These are phyloP conservation scores for Usnea hakonensis DNA, from an alignment of 495 filamentous ascomycete genomes.

Conservation along the genomic window DNA sequence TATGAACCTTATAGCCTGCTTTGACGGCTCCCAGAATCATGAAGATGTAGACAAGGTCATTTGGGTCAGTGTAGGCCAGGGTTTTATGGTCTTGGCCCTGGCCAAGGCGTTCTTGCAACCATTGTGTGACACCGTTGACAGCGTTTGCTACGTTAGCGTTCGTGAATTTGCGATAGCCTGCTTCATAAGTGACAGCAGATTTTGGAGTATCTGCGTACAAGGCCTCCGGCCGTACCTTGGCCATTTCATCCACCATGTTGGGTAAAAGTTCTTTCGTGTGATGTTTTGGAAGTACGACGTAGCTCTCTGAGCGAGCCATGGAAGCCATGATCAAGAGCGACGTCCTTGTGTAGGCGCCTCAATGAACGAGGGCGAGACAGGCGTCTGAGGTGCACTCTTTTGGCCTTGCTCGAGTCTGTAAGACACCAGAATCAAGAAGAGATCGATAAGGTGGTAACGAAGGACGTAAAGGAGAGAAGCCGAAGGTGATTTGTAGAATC, in stretches of 20 bases:
- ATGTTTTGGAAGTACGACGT: no score
- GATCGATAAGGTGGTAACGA: no score
- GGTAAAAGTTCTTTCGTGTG: conserved; percentile 16
- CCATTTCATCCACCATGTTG: conserved; percentile 36
- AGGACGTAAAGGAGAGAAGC: no score
- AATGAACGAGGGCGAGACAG: no score
- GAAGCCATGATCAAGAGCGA: no score
- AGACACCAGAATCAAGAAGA: no score
- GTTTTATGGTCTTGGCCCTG: conserved; percentile 24
- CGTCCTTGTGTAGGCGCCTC: no score
- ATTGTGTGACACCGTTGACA: conserved; percentile 28
- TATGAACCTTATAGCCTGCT: conserved; percentile 41
- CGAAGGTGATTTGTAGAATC: no score
- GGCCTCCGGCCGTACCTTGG: conserved; percentile 29
- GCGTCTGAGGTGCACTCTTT: no score
- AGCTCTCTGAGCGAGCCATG: no score
- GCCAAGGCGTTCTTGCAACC: conserved; percentile 31
- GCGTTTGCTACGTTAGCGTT: neutral
- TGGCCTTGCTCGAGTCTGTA: no score
- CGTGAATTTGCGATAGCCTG: neutral
- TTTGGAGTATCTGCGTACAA: conserved; percentile 35
- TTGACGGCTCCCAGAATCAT: conserved; percentile 39
- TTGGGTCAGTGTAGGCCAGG: conserved; percentile 38
- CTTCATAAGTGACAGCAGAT: conserved; percentile 26
- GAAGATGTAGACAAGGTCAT: conserved; percentile 37